Base-by-base conservation (phyloP, 139 green algal species). In the Tetradesmus obliquus region DNA sequence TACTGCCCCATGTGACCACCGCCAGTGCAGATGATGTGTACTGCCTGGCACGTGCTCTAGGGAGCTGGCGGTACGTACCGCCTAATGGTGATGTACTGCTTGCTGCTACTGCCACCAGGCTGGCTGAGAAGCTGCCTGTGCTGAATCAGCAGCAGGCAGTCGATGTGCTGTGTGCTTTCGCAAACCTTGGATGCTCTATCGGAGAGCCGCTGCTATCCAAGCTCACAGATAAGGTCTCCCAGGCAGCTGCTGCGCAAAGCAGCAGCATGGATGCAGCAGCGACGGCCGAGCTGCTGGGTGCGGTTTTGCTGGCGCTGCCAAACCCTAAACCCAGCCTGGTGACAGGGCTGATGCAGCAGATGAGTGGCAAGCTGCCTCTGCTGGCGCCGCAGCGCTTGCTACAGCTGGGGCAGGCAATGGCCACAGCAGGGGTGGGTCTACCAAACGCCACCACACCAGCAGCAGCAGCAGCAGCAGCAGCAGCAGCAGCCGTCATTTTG, bases 101-200 rank as follows among this genome's bases (percentile, higher is more conserved):
- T 12, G 69, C 86, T 71, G 86, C 86, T 84, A 53, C 86, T 71
- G 86, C 71, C 15, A 53, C 86, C 53, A 69, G 86, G 20, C 53
- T 90, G 20, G 86, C 71, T 19, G 86, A 90, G 20, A 90, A 90
- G 86, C 86, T 90, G 19, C 71, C 86, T 24, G 71, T 90, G 71
- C 86, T 90, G 53, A 84, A 19, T 83, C 71, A 83, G 71, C 20
- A 57, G 22, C 69, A 84, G 53, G 55, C 58, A 54, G 51, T 71
- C 13, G 86, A 90, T 45, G 69, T 90, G 55, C 58, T 90, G 86
- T 90, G 86, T 32, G 53, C 32, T 3, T 90, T 90, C 72, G 86
- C 86, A 53, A 17, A 69, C 10, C 69, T 90, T 71, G 86, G 86
- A 55, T 74, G 45, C n/a, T 69, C 71, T 12, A 24, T 90, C 17